Evolutionary conservation across 2,329 filamentous ascomycete genomes (phyloP), one percentile per base, ranked within the genome.

Genomic region (Microcera coccophila): DNA sequence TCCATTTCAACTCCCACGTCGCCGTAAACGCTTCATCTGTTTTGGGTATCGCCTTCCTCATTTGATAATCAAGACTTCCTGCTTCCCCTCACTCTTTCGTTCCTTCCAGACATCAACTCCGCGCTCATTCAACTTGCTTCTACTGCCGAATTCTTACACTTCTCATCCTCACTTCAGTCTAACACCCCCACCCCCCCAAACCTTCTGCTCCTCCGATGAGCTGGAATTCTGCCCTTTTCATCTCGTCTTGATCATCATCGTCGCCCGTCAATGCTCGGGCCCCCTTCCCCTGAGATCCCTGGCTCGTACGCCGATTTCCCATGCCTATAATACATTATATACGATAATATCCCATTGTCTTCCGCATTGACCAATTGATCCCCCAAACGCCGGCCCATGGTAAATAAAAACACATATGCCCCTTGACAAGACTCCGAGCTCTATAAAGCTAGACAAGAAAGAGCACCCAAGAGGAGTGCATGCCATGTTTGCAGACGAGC

Each of bases 11-110:
- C n/a, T n/a, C n/a, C n/a, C n/a, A 7, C 22, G 22, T 12, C 22
- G 22, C 22, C 22, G 22, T 26, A 12, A 26, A 12, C 7, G 12
- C 22, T 26, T 12, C 22, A 12, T 26, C 15, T 44, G 42, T 53
- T 47, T 53, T 53, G 51, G 55, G 55, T 58, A 58, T 58, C 55
- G 55, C 49, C 55, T 55, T 47, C 53, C 51, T 38, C 47, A 50
- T n/a, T n/a, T n/a, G n/a, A n/a, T 38, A 39, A 32, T 41, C 41
- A 46, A 16, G 34, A 18, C n/a, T 38, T 37, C 35, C 42, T 40
- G 36, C 28, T 39, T 45, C 31, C 18, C 34, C 29, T 33, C 29
- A 40, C 42, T 46, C 33, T n/a, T n/a, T 38, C 28, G 35, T 40
- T 9, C 5, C 31, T n/a, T 33, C 17, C 31, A 24, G 36, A 22